phyloP scores from a whole-genome alignment of 768 basidiomycete species.

The Dioszegia aurantiaca region DNA sequence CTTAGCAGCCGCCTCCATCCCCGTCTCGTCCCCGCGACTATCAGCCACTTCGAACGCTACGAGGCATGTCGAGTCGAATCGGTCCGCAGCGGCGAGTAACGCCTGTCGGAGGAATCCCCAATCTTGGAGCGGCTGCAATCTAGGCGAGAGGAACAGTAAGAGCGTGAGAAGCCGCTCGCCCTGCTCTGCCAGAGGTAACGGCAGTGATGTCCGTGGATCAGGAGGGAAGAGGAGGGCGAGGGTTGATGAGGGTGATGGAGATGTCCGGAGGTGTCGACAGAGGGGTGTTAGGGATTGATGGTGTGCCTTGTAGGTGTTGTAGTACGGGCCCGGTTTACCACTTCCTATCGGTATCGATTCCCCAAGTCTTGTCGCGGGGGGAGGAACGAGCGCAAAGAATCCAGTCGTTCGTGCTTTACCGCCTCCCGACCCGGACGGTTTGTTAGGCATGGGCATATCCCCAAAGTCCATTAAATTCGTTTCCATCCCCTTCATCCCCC shows the following conservation, averaged over 20 bases:
- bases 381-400: conserved; percentile 48
- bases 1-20: conserved; percentile 77
- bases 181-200: conserved; percentile 58
- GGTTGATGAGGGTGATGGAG: conserved; percentile 59
- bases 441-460: conserved; percentile 49
- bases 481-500: conserved; percentile 16
- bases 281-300: conserved; percentile 52
- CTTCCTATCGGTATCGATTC: not conserved
- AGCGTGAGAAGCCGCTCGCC: conserved; percentile 71
- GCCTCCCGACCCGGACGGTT: conserved; percentile 22
- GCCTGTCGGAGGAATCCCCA: conserved; percentile 65
- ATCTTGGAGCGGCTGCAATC: conserved; percentile 66
- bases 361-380: conserved; percentile 5
- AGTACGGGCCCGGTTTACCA: conserved; percentile 23
- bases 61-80: conserved; percentile 83
- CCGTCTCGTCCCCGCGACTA: conserved; percentile 64
- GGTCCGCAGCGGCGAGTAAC: conserved; percentile 74
- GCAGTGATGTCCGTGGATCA: conserved; percentile 28
- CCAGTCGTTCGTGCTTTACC: conserved; percentile 37
- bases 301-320: conserved; percentile 50
- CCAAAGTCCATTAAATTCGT: conserved; percentile 52
- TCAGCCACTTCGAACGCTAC: conserved; percentile 86
- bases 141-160: conserved; percentile 67
- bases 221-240: conserved; percentile 61
- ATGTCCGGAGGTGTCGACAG: conserved; percentile 57